Base-by-base conservation (phyloP, 768 basidiomycete genomes). In the Naganishia friedmannii region DNA sequence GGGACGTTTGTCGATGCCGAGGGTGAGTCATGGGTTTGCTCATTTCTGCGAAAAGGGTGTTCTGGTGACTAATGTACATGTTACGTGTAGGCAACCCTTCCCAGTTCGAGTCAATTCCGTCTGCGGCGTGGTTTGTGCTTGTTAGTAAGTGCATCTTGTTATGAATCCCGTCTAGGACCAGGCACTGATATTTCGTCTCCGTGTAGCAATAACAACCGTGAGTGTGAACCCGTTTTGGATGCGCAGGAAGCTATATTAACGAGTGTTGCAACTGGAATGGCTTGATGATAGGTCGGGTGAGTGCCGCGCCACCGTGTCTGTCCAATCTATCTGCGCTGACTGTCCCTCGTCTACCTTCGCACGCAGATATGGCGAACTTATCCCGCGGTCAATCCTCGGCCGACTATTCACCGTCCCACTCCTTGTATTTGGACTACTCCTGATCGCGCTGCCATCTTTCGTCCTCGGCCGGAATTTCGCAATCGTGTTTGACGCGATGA, bases 381-480 rank as follows among this genome's bases (percentile, higher is more conserved):
- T 90, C 0, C 93, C 93, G 0, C 86, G 90, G 15, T 91, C 91
- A 0, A 88, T 90, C 79, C 84, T 94, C n/a, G 93, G 93, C 0
- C 88, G 91, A 1, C 83, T 94, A 42, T 83, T 95, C 74, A 92
- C 93, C 0, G 82, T 94, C 0, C 93, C 93, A 0, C 85, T 96
- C 23, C 87, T 96, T 57, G 85, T 91, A 15, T 94, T 91, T 74
- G 93, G 93, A 2, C 84, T 95, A 12, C 84, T 96, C 0, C 84
- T 94, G 51, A 93, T 96, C 76, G 93, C 93, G 0, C 85, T 95
- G 5, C 93, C 93, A 8, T 90, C 88, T 75, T 95, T 96, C 76
- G 93, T 96, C 0, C 86, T 96, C 17, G 93, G 93, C 0, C 83
- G 92, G 45, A 92, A 96, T 78, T 96, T 96, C 78, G 91, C 91